phyloP scores from a whole-genome alignment of 257 asterid genomes.

The Fraxinus pennsylvanica region DNA sequence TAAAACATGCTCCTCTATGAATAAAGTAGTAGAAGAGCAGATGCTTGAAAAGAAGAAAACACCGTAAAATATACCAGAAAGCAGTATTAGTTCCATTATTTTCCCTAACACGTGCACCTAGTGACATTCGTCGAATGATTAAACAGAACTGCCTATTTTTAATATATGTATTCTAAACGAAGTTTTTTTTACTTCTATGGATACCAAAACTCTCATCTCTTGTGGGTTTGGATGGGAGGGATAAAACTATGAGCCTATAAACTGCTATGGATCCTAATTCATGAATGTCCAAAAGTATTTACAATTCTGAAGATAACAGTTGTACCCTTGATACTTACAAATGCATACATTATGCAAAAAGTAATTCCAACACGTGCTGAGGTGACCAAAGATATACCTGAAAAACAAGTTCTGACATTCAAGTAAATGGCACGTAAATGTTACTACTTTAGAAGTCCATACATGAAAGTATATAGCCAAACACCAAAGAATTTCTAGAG shows the following conservation, averaged over 20 bases:
- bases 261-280: background rate
- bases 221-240: background rate
- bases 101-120: background rate
- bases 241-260: background rate
- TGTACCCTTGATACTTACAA: constrained; percentile 37
- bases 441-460: background rate
- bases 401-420: constrained; percentile 4
- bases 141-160: too few relatives aligned
- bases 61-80: background rate
- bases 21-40: background rate
- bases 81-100: background rate
- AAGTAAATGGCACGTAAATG: background rate
- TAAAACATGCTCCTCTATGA: too few relatives aligned
- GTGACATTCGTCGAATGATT: too few relatives aligned
- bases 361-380: constrained; percentile 76
- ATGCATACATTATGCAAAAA: constrained; percentile 57
- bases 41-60: background rate
- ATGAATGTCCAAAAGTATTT: background rate
- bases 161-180: too few relatives aligned
- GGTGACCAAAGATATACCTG: constrained; percentile 80
- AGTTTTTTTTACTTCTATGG: too few relatives aligned
- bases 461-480: background rate
- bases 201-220: too few relatives aligned
- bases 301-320: background rate
- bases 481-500: background rate